A percentile compares a stretch with the other conserved stretches of the same genome.
Evolutionary conservation across 768 basidiomycete genomes (phyloP).

Genomic region (Mycena filopes): DNA sequence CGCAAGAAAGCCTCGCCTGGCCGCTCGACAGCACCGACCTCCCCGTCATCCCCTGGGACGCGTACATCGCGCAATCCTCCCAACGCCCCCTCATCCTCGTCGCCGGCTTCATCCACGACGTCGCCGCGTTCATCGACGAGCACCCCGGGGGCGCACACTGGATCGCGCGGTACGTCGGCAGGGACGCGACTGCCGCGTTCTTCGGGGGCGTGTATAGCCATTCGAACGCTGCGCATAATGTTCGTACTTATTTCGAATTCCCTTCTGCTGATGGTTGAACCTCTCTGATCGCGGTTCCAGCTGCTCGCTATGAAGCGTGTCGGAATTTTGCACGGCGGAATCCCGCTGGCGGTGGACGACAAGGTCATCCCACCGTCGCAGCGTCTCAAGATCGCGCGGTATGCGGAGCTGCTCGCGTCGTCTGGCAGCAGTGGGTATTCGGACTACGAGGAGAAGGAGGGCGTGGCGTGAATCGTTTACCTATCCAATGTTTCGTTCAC

Average conservation of each 20-base stretch:
- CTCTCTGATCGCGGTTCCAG: constrained; percentile 31
- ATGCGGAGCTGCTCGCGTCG: constrained; percentile 62
- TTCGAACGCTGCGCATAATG: constrained; percentile 89
- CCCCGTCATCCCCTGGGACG: constrained; percentile 88
- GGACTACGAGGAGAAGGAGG: constrained; percentile 41
- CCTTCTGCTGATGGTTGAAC: too few relatives aligned
- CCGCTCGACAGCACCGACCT: constrained; percentile 80
- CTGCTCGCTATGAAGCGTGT: constrained; percentile 76
- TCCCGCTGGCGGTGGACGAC: constrained; percentile 66
- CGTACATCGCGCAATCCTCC: constrained; percentile 82
- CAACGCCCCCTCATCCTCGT: constrained; percentile 87
- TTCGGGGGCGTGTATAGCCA: constrained; percentile 93
- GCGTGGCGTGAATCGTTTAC: not conserved
- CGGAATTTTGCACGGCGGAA: constrained; percentile 67
- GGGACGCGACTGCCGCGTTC: constrained; percentile 93
- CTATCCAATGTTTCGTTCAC: too few relatives aligned
- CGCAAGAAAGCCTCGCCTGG: constrained; percentile 83
- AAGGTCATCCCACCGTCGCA: constrained; percentile 78
- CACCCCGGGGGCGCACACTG: constrained; percentile 93
- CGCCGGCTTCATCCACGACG: constrained; percentile 94
- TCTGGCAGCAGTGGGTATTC: constrained; percentile 65
- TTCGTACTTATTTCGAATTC: constrained; percentile 43
- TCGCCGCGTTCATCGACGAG: constrained; percentile 84
- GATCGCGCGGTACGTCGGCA: constrained; percentile 86
- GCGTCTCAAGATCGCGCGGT: constrained; percentile 71